Percentiles rank a stretch among this genome's conserved stretches.
Evolutionary conservation across 1,139 yeast species (phyloP).

Genomic region (Taiozyma sp.): DNA sequence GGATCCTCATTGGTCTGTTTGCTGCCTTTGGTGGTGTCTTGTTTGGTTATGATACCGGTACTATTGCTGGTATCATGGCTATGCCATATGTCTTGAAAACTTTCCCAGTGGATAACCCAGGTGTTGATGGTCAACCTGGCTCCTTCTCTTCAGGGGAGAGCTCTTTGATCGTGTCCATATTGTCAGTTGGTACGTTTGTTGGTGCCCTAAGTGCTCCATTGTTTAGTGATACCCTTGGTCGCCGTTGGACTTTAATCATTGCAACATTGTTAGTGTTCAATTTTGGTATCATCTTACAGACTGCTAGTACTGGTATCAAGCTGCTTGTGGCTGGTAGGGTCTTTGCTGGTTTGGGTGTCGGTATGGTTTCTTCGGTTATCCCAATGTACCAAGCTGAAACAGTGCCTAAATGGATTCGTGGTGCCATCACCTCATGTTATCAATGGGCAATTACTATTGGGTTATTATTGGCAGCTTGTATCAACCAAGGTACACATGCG

Average conservation of each 20-base stretch:
- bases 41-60: slow-evolving; percentile 59
- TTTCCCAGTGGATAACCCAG: slow-evolving; percentile 33
- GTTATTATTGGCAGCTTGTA: slow-evolving; percentile 61
- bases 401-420: slow-evolving; percentile 66
- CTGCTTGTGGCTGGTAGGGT: slow-evolving; percentile 55
- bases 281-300: slow-evolving; percentile 58
- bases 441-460: slow-evolving; percentile 70
- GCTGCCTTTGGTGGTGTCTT: slow-evolving; percentile 54
- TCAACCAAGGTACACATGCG: slow-evolving; percentile 58
- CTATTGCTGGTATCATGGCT: slow-evolving; percentile 53
- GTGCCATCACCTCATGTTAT: slow-evolving; percentile 63
- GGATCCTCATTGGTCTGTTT: slow-evolving; percentile 31
- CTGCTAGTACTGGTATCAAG: slow-evolving; percentile 46
- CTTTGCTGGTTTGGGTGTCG: slow-evolving; percentile 66
- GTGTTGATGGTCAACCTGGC: slow-evolving; percentile 23
- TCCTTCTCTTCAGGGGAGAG: slow-evolving; percentile 51
- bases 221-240: slow-evolving; percentile 53
- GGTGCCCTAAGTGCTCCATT: slow-evolving; percentile 57
- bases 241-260: slow-evolving; percentile 53
- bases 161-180: slow-evolving; percentile 51
- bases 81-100: slow-evolving; percentile 42
- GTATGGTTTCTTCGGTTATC: slow-evolving; percentile 58
- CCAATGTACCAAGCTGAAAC: slow-evolving; percentile 71
- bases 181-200: slow-evolving; percentile 54
- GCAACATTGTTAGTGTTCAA: slow-evolving; percentile 50